A percentile compares a stretch with the other conserved stretches of the same genome.
Evolutionary conservation across 2,329 filamentous ascomycete species (phyloP).

Genomic region (Aspergillus hiratsukae): DNA sequence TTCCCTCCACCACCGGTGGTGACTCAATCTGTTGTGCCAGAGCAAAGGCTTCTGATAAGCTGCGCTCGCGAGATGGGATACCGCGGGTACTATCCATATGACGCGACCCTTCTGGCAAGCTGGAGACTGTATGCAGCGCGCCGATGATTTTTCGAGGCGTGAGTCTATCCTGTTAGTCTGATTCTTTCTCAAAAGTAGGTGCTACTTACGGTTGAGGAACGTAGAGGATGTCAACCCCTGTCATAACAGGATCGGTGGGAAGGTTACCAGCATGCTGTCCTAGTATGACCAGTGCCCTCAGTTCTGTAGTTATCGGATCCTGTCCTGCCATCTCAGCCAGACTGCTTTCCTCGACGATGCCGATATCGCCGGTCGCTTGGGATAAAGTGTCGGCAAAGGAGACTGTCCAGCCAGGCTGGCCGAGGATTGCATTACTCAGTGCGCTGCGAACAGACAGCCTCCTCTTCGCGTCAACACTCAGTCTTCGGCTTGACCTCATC

Average conservation of each 20-base stretch:
- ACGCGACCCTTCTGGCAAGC: not conserved
- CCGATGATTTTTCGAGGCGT: slow-evolving; percentile 24
- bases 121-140: slow-evolving; percentile 14
- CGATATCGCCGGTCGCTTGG: slow-evolving; percentile 22
- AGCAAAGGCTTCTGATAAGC: slow-evolving; percentile 14
- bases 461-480: slow-evolving; percentile 24
- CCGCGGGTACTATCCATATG: not conserved
- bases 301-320: slow-evolving; percentile 7
- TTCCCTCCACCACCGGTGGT: slow-evolving; percentile 12
- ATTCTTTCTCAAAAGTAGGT: not conserved
- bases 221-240: slow-evolving; percentile 17
- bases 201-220: slow-evolving; percentile 25
- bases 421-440: slow-evolving; percentile 21
- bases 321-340: slow-evolving; percentile 12
- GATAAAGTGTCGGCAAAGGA: slow-evolving; percentile 22
- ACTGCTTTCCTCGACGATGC: slow-evolving; percentile 22
- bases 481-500: slow-evolving; percentile 16
- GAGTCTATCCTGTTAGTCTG: slow-evolving; percentile 19
- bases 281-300: slow-evolving; percentile 21
- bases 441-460: slow-evolving; percentile 24
- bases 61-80: slow-evolving; percentile 5
- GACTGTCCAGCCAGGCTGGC: slow-evolving; percentile 20
- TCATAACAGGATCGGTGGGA: slow-evolving; percentile 4
- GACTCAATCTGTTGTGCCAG: slow-evolving; percentile 12
- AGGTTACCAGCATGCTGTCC: slow-evolving; percentile 9